Evolutionary conservation across 768 basidiomycete species (phyloP).

Genomic region (Boletellus emodensis): DNA sequence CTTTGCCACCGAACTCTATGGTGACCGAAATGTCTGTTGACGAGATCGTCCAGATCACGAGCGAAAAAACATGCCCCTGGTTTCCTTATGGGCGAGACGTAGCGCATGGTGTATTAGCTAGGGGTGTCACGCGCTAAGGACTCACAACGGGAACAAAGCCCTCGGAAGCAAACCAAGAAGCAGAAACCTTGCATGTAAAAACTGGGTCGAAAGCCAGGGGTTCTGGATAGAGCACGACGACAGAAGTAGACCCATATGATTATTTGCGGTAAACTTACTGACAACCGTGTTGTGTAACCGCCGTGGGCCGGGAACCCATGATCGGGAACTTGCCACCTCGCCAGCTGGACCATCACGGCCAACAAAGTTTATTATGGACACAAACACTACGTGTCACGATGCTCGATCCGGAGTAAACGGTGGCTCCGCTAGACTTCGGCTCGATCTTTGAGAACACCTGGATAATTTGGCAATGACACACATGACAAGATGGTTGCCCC

Average conservation of each 20-base stretch:
- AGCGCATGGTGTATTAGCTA: background rate
- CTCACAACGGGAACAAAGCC: background rate
- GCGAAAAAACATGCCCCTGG: background rate
- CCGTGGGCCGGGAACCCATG: background rate
- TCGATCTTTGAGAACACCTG: background rate
- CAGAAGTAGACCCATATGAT: background rate
- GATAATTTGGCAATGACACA: background rate
- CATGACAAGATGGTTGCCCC: background rate
- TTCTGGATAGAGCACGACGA: background rate
- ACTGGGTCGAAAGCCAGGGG: background rate
- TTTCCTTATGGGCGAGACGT: background rate
- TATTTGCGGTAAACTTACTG: background rate
- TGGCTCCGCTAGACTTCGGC: background rate
- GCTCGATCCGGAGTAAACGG: background rate
- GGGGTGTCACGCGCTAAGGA: background rate
- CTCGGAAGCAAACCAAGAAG: background rate
- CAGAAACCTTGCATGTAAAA: background rate
- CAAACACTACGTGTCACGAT: background rate
- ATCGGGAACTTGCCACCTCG: background rate
- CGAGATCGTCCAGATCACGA: background rate
- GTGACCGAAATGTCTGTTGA: background rate
- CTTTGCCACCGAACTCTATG: conserved; percentile 2
- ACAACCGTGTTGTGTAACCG: background rate
- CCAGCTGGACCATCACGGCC: background rate
- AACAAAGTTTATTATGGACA: background rate